phyloP scores from a whole-genome alignment of 306 rosid species.

The Potentilla sterilis region DNA sequence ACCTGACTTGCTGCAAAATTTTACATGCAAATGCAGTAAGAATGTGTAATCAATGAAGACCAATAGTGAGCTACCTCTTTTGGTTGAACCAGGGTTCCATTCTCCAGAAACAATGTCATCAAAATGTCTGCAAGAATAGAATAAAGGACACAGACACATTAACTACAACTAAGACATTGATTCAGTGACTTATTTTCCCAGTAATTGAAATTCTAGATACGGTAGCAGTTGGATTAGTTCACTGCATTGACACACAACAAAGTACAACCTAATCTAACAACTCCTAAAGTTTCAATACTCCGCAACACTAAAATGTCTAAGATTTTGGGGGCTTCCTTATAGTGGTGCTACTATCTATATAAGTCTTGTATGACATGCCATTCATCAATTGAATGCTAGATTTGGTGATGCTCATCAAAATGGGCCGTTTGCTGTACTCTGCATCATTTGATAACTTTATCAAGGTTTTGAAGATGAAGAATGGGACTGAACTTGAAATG shows the following conservation, averaged over 20 bases:
- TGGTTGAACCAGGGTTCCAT: neutral
- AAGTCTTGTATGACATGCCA: neutral
- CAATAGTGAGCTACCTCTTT: neutral
- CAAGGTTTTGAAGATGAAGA: neutral
- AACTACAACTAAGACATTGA: neutral
- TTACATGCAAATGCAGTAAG: neutral
- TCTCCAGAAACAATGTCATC: neutral
- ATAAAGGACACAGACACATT: neutral
- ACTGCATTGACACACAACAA: neutral
- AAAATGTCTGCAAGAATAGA: neutral
- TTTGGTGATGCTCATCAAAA: neutral
- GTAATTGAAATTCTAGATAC: neutral
- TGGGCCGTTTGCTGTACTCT: neutral
- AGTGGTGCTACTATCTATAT: neutral
- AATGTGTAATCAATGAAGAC: conserved; percentile 2
- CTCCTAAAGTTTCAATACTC: neutral
- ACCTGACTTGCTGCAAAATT: too few species aligned
- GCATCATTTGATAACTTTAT: neutral
- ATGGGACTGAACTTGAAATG: neutral
- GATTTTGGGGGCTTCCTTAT: neutral
- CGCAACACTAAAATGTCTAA: too few species aligned
- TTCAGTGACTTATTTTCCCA: neutral
- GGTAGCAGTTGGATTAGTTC: neutral
- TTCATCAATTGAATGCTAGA: neutral
- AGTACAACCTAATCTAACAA: neutral